Base-by-base conservation (phyloP, 768 basidiomycete species). In the Tricholomella constricta region DNA sequence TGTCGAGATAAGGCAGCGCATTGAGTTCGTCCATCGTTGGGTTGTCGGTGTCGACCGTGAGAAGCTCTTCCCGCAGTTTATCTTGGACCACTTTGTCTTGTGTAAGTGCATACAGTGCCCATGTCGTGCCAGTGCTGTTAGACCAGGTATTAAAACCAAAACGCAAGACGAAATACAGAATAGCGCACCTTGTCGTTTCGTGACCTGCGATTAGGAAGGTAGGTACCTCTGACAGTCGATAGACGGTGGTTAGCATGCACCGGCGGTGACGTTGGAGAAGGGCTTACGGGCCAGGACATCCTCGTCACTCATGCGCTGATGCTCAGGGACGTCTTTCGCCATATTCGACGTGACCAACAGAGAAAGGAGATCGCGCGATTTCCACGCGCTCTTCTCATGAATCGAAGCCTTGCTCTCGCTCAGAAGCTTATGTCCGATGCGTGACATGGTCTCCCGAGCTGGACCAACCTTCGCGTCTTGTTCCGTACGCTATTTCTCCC, bases 11-110 rank as follows among this genome's bases (percentile, higher is more conserved):
- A 0, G 85, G 78, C 3, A 93, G 72, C 3, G 77, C 71, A 50
- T 81, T 78, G 1, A 91, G 76, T 27, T 84, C 78, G 27, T 91
- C 88, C 83, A 89, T 88, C 4, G 78, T 75, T 2, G 88, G 87
- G 1, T 69, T 79, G 10, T 86, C 81, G 0, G 80, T 83, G 1
- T 73, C 60, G 10, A 85, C 69, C 0, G 68, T 61, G 7, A 80
- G 65, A 1, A 86, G 70, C 60, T 91, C 88, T 1, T 80, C 74
- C 1, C 85, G 76, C 0, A 91, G 75, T 55, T 80, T 80, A 7
- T 59, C 68, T 55, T 89, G 86, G 4, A 79, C 68, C 1, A 74
- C 69, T 0, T 74, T 73, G 37, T 79, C 57, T 54, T 78, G 71
- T 0, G 79, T 69, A 6, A 90, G 70, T 1, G 79, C 77, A 58